Percentiles rank a stretch among this genome's conserved stretches.
phyloP scores from a whole-genome alignment of 2,329 filamentous ascomycete species.

The Botryotinia convoluta region DNA sequence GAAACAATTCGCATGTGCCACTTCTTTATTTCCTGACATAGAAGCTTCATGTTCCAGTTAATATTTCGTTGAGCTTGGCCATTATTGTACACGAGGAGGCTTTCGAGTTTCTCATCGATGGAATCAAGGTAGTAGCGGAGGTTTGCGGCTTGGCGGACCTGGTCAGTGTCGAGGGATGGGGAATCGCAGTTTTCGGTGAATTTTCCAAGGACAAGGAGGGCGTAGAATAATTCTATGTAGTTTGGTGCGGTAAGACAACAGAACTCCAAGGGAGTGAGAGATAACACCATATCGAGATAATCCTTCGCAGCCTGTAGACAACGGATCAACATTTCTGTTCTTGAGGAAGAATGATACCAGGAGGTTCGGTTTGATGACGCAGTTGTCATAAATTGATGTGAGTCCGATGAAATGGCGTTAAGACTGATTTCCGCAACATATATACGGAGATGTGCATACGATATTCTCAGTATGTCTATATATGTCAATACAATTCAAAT shows the following conservation, averaged over 20 bases:
- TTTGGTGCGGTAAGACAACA: slow-evolving; percentile 22
- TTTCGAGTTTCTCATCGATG: slow-evolving; percentile 21
- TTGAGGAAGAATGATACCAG: slow-evolving; percentile 28
- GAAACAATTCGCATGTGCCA: background rate
- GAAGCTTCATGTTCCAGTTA: slow-evolving; percentile 1
- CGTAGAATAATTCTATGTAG: slow-evolving; percentile 27
- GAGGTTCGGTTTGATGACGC: slow-evolving; percentile 7
- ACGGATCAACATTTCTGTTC: slow-evolving; percentile 26
- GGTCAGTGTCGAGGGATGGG: slow-evolving; percentile 19
- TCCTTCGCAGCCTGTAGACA: slow-evolving; percentile 27
- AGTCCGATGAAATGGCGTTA: slow-evolving; percentile 24
- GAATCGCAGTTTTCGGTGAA: slow-evolving; percentile 22
- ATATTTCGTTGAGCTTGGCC: background rate
- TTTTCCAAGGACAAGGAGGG: slow-evolving; percentile 26
- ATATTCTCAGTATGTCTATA: background rate
- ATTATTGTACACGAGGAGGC: background rate
- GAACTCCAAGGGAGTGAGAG: slow-evolving; percentile 14
- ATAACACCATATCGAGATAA: slow-evolving; percentile 27
- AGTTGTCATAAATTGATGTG: background rate
- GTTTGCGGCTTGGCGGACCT: slow-evolving; percentile 22
- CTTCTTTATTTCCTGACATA: background rate
- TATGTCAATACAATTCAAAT: background rate
- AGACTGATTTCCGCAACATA: slow-evolving; percentile 34
- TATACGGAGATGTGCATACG: slow-evolving; percentile 26
- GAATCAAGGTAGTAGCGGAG: slow-evolving; percentile 27